Evolutionary conservation across 306 rosid genomes (phyloP), one percentile per base, ranked within the genome.

Genomic region (Pachyrhizus erosus): DNA sequence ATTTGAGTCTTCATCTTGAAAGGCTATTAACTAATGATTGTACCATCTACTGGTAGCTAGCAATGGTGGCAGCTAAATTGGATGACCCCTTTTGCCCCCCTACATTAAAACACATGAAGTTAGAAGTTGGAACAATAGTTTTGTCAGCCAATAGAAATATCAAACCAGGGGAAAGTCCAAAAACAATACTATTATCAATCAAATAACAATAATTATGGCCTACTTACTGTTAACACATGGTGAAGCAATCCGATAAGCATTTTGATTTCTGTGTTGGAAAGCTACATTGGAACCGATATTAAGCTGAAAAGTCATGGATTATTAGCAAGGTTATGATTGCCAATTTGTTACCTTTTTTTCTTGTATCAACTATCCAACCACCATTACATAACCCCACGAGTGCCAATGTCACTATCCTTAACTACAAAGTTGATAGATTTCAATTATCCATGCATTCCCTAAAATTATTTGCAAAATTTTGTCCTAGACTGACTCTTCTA

Each of bases 231-330:
- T 73, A 37, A 54, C 80, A 70, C 71, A 54, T 55, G 73, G 74
- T 42, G 71, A 85, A 77, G 86, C 72, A 79, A 81, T 74, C 78
- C 15, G 18, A 83, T 33, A 82, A 85, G 88, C 79, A 39, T 78
- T 78, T 64, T 68, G 66, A 54, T 76, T 76, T 62, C 1, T 10
- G 31, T 61, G 75, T 67, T 39, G 75, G 73, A 80, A 85, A 87
- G 86, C 69, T 20, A 71, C 33, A 15, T 21, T 13, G 27, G 58
- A 87, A 77, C 89, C 33, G 5, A 83, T 81, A 76, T 76, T 80
- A 83, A 80, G 82, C 80, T 80, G 14, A 70, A 83, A 86, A 80
- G 37, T 76, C 72, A 62, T 76, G 43, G 72, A 69, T 43, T 70
- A 79, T 79, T 57, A 75, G 74, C 80, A 79, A 70, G 27, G 73